Percentiles rank a stretch among this genome's conserved stretches.
Conservation (phyloP, 345 rosid species). For the Ceriops decandra region DNA sequence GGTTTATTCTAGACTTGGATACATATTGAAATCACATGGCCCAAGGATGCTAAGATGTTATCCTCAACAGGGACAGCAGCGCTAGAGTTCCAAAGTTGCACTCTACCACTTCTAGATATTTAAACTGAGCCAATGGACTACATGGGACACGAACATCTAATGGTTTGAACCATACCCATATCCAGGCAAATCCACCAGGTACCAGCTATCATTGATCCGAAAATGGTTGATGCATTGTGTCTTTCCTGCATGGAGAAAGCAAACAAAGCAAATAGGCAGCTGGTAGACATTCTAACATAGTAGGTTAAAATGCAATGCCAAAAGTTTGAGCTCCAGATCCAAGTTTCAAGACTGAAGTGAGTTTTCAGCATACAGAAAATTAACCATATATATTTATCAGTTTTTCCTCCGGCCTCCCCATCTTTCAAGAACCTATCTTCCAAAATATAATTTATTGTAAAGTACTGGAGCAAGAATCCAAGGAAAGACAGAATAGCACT, state of each 20-base stretch:
- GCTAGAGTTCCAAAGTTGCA: neutral
- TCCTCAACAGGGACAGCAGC: too few relatives aligned
- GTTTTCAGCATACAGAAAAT: too few relatives aligned
- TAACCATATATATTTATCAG: too few relatives aligned
- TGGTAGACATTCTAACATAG: neutral
- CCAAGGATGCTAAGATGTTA: neutral
- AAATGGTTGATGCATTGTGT: conserved; percentile 98
- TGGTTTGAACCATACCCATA: conserved; percentile 66
- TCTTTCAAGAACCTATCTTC: neutral
- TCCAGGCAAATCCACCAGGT: conserved; percentile 97
- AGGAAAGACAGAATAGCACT: too few relatives aligned
- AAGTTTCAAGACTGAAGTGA: too few relatives aligned
- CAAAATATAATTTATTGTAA: neutral
- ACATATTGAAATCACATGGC: neutral
- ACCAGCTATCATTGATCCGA: conserved; percentile 84
- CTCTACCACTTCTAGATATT: conserved; percentile 1
- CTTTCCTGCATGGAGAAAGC: conserved; percentile 54
- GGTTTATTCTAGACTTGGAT: neutral
- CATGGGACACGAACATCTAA: neutral
- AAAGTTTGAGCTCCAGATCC: neutral
- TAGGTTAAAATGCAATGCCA: neutral
- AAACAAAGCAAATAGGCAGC: neutral
- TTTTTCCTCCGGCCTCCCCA: neutral
- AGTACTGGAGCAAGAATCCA: too few relatives aligned
- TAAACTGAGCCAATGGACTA: neutral